Evolutionary conservation across 352 stramenopile species (phyloP).

Genomic region (Phytophthora cajani): DNA sequence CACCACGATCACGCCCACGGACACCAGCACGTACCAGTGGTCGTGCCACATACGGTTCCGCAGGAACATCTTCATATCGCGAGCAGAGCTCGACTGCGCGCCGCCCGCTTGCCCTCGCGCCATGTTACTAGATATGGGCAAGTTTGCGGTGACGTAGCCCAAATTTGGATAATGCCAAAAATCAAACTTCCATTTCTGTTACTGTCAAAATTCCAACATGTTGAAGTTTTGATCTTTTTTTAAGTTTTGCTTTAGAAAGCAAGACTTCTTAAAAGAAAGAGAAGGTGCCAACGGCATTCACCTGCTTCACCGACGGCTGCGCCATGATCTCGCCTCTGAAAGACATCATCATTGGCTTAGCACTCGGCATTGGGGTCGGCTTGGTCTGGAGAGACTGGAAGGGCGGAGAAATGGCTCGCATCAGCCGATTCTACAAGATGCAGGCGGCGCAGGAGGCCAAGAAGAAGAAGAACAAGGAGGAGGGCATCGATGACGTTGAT

Average conservation of each 20-base stretch:
- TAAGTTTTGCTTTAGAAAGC: too few relatives aligned
- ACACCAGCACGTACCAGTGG: constrained; percentile 66
- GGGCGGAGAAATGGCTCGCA: constrained; percentile 67
- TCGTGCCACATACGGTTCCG: constrained; percentile 86
- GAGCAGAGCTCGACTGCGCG: constrained; percentile 58
- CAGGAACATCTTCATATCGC: constrained; percentile 85
- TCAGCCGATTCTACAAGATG: constrained; percentile 72
- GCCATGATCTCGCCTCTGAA: constrained; percentile 72
- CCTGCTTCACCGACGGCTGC: not conserved
- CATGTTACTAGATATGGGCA: constrained; percentile 9
- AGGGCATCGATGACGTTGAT: constrained; percentile 41
- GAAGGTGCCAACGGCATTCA: not conserved
- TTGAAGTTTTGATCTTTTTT: too few relatives aligned
- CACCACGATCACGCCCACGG: constrained; percentile 55
- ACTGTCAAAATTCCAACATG: too few relatives aligned
- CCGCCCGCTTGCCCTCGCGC: constrained; percentile 40
- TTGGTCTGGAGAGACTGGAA: constrained; percentile 66
- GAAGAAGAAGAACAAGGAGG: constrained; percentile 65
- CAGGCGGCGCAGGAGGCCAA: not conserved
- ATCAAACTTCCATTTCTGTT: too few relatives aligned
- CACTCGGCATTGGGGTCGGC: constrained; percentile 48
- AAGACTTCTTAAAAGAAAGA: too few relatives aligned
- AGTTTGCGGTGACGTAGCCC: not conserved
- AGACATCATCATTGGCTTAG: constrained; percentile 72
- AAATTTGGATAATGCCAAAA: too few relatives aligned